Conservation (phyloP, 768 basidiomycete genomes). For the Mycena albidolilacea region DNA sequence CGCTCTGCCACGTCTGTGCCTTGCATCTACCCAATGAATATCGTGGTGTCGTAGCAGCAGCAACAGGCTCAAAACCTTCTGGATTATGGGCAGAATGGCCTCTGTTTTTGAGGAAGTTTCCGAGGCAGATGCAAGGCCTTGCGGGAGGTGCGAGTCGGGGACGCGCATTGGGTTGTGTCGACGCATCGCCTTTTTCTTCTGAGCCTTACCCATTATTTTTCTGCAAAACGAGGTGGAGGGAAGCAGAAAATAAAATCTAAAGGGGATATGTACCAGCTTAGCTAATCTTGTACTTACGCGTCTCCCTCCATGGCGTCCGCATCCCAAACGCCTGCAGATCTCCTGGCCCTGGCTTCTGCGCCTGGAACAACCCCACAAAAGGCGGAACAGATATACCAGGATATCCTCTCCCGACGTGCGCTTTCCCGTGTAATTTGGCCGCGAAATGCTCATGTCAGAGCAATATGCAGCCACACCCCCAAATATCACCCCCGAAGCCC, state of each 20-base stretch:
- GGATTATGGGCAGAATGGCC: conserved; percentile 88
- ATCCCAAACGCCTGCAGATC: conserved; percentile 54
- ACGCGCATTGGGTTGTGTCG: conserved; percentile 96
- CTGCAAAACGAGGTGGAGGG: neutral
- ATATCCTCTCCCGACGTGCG: conserved; percentile 67
- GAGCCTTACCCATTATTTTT: conserved; percentile 89
- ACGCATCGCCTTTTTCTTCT: conserved; percentile 88
- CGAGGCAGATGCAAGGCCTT: conserved; percentile 83
- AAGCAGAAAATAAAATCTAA: neutral
- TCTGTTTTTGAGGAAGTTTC: conserved; percentile 83
- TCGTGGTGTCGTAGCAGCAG: neutral
- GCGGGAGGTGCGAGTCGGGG: conserved; percentile 91
- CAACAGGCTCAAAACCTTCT: conserved; percentile 74
- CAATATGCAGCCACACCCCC: conserved; percentile 45
- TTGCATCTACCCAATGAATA: conserved; percentile 69
- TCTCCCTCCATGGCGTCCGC: conserved; percentile 42
- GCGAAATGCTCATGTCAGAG: conserved; percentile 4
- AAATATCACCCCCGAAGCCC: conserved; percentile 52
- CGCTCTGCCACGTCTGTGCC: conserved; percentile 84
- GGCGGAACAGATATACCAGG: conserved; percentile 83
- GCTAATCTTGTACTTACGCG: conserved; percentile 29
- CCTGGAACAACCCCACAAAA: conserved; percentile 65
- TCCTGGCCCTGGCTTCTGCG: conserved; percentile 71
- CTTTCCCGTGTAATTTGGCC: conserved; percentile 15
- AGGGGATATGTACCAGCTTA: no score